A percentile compares a stretch with the other conserved stretches of the same genome.
Conservation (phyloP, 2,329 filamentous ascomycete genomes). For the Alternaria conjuncta region DNA sequence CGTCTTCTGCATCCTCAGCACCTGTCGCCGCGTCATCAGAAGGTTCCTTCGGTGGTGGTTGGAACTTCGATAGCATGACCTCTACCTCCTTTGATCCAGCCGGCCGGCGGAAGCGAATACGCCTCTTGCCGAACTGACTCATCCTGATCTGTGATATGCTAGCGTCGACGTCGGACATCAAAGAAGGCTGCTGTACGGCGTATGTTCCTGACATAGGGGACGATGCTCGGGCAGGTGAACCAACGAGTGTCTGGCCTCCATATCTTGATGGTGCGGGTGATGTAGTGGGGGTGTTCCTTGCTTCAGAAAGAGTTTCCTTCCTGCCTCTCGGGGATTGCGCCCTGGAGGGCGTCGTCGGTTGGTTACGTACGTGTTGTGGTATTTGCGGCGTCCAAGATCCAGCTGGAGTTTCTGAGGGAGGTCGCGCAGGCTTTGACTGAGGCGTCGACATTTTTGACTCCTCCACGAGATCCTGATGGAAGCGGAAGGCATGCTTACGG, state of each 20-base stretch:
- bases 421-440: slow-evolving; percentile 31
- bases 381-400: slow-evolving; percentile 48
- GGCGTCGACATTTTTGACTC: slow-evolving; percentile 43
- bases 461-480: slow-evolving; percentile 54
- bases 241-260: slow-evolving; percentile 35
- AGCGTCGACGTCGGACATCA: slow-evolving; percentile 45
- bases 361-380: slow-evolving; percentile 43
- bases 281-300: slow-evolving; percentile 7
- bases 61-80: slow-evolving; percentile 45
- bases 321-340: slow-evolving; percentile 46
- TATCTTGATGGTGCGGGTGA: slow-evolving; percentile 17
- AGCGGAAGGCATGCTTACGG: slow-evolving; percentile 58
- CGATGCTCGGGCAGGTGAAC: slow-evolving; percentile 36
- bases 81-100: slow-evolving; percentile 35
- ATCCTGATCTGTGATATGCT: slow-evolving; percentile 40
- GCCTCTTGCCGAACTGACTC: slow-evolving; percentile 42
- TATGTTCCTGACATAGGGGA: slow-evolving; percentile 40
- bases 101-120: slow-evolving; percentile 42
- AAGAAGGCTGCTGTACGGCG: slow-evolving; percentile 37
- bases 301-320: slow-evolving; percentile 39
- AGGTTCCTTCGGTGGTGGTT: slow-evolving; percentile 40
- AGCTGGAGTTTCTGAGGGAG: slow-evolving; percentile 33
- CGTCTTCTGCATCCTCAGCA: slow-evolving; percentile 24
- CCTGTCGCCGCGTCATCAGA: slow-evolving; percentile 24
- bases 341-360: slow-evolving; percentile 39